Base-by-base conservation (phyloP, 2,329 filamentous ascomycete species). In the Pseudogymnoascus sp. region DNA sequence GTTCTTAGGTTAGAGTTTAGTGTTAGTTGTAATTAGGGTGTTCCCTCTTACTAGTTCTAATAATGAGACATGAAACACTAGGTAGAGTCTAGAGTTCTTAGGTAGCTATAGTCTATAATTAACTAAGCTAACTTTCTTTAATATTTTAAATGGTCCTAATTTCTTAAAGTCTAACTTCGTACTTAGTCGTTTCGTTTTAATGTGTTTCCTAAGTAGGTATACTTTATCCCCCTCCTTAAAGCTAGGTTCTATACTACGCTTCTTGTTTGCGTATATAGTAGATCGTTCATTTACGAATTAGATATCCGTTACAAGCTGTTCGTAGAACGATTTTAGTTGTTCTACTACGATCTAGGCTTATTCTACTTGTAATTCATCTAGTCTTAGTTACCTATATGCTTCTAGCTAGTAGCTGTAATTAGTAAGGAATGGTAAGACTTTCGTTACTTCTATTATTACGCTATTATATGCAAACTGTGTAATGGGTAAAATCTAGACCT, bases 391-490 rank as follows among this genome's bases (percentile, higher is more conserved):
- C 40, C 3, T 21, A 21, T 42, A 42, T 42, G 16, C 16, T 2
- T 42, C 40, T 42, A 11, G 40, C 16, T 42, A 21, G 7, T 64
- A 65, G 6, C 40, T 29, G 59, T 61, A 65, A 26, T 64, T 64
- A 16, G 29, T 4, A 37, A 63, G 59, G 33, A 66, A 59, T 2
- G 2, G 16, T 21, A 0, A 42, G 40, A 42, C 40, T 21, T 21
- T 42, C 2, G 4, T 42, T 5, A 2, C 16, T 42, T 42, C 16
- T 16, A 4, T 2, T 2, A 38, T 16, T 16, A 6, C n/a, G 4
- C 11, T 67, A 24, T 65, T 65, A n/a, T 64, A 63, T 29, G 35
- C 33, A 11, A 66, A 66, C 19, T 66, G 2, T 29, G 24, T 47
- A 11, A 65, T 19, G 3, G 37, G 50, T n/a, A 66, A 38, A 7